Conservation (phyloP, 2,329 filamentous ascomycete genomes). For the Peltaster fructicola region DNA sequence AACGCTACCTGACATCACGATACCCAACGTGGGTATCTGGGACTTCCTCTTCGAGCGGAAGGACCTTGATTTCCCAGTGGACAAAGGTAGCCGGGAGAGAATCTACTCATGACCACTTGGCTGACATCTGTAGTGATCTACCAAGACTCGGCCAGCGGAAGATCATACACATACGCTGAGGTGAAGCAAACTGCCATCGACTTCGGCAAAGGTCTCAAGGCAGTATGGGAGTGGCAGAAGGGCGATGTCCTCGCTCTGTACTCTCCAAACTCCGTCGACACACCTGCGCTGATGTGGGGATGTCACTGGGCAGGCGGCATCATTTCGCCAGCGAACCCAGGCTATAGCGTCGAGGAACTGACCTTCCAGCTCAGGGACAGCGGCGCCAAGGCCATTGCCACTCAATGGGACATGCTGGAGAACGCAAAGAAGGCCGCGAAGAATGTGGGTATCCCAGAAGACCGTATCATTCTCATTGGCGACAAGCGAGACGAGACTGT, state of each 20-base stretch:
- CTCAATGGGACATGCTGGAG: slow-evolving; percentile 49
- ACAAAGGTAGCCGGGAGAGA: slow-evolving; percentile 42
- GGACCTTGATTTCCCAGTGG: slow-evolving; percentile 46
- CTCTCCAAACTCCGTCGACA: slow-evolving; percentile 75
- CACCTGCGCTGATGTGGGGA: slow-evolving; percentile 58
- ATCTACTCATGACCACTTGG: not conserved
- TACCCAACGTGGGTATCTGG: slow-evolving; percentile 67
- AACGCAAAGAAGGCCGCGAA: slow-evolving; percentile 50
- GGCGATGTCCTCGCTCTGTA: slow-evolving; percentile 71
- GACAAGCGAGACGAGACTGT: slow-evolving; percentile 43
- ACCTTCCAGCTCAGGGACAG: slow-evolving; percentile 70
- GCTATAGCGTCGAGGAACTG: slow-evolving; percentile 69
- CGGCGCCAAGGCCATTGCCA: slow-evolving; percentile 55
- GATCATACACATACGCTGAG: slow-evolving; percentile 53
- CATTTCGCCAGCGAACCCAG: slow-evolving; percentile 72
- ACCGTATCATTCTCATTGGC: slow-evolving; percentile 61
- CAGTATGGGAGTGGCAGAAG: slow-evolving; percentile 59
- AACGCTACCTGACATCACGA: slow-evolving; percentile 42
- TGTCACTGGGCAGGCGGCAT: slow-evolving; percentile 68
- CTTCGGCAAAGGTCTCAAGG: slow-evolving; percentile 67
- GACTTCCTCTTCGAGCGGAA: slow-evolving; percentile 56
- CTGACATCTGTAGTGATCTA: slow-evolving; percentile 46
- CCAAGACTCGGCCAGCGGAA: slow-evolving; percentile 52
- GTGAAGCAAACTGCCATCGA: slow-evolving; percentile 46
- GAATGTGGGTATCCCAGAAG: slow-evolving; percentile 49